Evolutionary conservation across 306 rosid species (phyloP).

Genomic region (Trifolium subterraneum): DNA sequence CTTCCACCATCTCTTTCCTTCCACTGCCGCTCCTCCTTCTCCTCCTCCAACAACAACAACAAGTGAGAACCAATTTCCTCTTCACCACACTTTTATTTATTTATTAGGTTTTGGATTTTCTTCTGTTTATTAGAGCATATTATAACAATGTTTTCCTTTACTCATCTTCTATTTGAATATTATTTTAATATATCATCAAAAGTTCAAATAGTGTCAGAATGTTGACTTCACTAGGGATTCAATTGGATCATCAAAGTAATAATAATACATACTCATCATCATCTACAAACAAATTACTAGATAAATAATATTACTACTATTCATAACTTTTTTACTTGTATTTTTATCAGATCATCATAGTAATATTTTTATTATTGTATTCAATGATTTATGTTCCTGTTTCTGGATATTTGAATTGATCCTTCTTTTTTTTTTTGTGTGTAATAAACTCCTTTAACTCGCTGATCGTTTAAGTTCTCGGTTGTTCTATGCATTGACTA

Average conservation of each 20-base stretch:
- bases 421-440: no score
- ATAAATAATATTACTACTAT: no score
- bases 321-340: no score
- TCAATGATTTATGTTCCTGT: no score
- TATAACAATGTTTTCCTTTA: neutral
- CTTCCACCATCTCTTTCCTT: constrained; percentile 41
- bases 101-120: neutral
- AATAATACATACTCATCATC: neutral
- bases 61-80: constrained; percentile 42
- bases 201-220: neutral
- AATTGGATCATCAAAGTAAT: neutral
- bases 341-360: no score
- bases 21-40: constrained; percentile 29
- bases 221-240: constrained; percentile 26
- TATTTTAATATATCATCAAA: constrained; percentile 1
- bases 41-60: neutral
- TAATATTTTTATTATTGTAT: no score
- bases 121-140: neutral
- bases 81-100: neutral
- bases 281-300: no score
- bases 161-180: neutral
- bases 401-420: no score
- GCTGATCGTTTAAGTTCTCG: no score
- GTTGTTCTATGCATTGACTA: no score
- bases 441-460: no score